phyloP scores from a whole-genome alignment of 352 stramenopile genomes.

The Plasmopara muralis region DNA sequence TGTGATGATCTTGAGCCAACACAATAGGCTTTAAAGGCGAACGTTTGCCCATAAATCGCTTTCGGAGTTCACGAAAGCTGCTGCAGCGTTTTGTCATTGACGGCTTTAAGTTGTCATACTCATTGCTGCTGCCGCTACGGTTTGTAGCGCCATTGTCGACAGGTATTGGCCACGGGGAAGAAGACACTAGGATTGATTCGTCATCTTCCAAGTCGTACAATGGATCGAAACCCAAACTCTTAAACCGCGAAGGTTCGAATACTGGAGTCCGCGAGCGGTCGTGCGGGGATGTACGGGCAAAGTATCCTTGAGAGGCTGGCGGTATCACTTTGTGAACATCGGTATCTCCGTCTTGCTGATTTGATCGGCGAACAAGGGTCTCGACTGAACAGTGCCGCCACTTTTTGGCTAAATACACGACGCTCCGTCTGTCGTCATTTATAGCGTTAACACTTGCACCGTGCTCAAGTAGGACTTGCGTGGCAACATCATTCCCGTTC shows the following conservation, averaged over 20 bases:
- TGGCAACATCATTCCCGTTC: constrained; percentile 67
- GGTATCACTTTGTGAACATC: constrained; percentile 8
- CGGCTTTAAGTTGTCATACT: not conserved
- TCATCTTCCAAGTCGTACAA: too few species aligned
- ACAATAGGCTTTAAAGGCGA: constrained; percentile 26
- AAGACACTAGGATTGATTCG: too few species aligned
- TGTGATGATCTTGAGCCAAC: constrained; percentile 22
- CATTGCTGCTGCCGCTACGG: constrained; percentile 10
- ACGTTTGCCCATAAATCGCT: constrained; percentile 22
- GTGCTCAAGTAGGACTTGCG: constrained; percentile 44
- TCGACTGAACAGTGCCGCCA: constrained; percentile 57
- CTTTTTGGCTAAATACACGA: constrained; percentile 71
- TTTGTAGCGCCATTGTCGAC: constrained; percentile 6
- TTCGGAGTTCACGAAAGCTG: constrained; percentile 23
- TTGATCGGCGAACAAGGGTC: constrained; percentile 44
- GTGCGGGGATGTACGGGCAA: not conserved
- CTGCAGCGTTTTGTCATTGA: constrained; percentile 8
- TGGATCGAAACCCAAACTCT: too few species aligned
- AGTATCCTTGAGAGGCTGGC: constrained; percentile 10
- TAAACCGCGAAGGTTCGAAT: too few species aligned
- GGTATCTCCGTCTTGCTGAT: constrained; percentile 19
- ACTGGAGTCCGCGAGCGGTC: too few species aligned
- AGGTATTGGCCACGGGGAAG: constrained; percentile 30
- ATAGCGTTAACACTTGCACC: constrained; percentile 56
- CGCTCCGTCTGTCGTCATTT: constrained; percentile 71